Conservation (phyloP, 352 stramenopile genomes). For the Phytophthora kernoviae region DNA sequence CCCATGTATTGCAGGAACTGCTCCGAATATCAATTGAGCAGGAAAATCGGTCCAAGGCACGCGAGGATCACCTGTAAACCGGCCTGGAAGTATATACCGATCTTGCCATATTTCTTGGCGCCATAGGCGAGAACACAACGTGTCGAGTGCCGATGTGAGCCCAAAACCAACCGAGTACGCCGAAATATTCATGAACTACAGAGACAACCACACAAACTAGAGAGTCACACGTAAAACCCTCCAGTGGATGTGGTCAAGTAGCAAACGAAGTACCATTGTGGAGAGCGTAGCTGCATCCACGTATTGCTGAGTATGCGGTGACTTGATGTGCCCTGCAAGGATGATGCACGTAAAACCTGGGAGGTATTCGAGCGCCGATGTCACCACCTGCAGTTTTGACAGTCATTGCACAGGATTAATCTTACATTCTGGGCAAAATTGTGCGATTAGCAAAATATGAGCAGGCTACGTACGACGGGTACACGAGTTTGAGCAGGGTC, state of each 20-base stretch:
- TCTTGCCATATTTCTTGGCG: constrained; percentile 56
- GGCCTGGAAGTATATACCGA: constrained; percentile 78
- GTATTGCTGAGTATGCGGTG: constrained; percentile 56
- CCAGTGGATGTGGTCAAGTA: too few species aligned
- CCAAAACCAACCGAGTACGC: constrained; percentile 64
- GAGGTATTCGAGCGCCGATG: constrained; percentile 56
- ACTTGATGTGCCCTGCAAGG: constrained; percentile 66
- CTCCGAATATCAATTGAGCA: constrained; percentile 66
- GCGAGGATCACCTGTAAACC: constrained; percentile 57
- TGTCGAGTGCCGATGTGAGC: constrained; percentile 74
- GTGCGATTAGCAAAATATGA: constrained; percentile 21
- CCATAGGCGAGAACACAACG: constrained; percentile 72
- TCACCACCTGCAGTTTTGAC: constrained; percentile 27
- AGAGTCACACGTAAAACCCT: too few species aligned
- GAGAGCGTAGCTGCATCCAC: constrained; percentile 61
- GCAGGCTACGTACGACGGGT: too few species aligned
- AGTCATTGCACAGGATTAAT: not conserved
- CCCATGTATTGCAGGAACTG: constrained; percentile 49
- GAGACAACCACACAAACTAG: too few species aligned
- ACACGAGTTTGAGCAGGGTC: constrained; percentile 45
- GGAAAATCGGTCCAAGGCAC: constrained; percentile 49
- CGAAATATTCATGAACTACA: constrained; percentile 72
- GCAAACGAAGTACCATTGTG: constrained; percentile 46
- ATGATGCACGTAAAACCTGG: constrained; percentile 58
- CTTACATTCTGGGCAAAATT: constrained; percentile 2